Percentiles rank a stretch among this genome's conserved stretches.
Conservation (phyloP, 2,329 filamentous ascomycete species). For the Graphilbum fragrans region DNA sequence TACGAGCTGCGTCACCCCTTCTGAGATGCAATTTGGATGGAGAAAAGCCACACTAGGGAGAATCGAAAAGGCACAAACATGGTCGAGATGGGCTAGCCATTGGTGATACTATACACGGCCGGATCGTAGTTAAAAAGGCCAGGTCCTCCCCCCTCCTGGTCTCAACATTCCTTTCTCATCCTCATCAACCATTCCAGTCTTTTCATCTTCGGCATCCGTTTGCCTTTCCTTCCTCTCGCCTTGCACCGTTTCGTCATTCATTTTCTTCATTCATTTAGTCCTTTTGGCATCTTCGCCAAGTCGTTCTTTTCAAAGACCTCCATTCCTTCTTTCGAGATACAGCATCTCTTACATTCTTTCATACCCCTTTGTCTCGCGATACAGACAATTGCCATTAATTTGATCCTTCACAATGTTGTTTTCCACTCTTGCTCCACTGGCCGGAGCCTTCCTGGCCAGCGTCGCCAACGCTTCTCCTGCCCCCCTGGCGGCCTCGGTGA, state of each 20-base stretch:
- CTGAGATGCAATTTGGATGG: too few species aligned
- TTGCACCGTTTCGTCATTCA: background rate
- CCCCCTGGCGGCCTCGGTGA: background rate
- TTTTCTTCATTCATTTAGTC: background rate
- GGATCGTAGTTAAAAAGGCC: too few species aligned
- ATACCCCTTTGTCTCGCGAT: background rate
- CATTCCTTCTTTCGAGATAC: background rate
- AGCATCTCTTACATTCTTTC: background rate
- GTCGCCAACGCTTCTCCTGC: constrained; percentile 9
- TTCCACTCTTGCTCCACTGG: constrained; percentile 4
- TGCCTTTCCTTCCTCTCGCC: background rate
- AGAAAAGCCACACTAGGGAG: too few species aligned
- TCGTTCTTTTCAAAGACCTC: background rate
- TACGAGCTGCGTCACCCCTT: too few species aligned
- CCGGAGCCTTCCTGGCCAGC: constrained; percentile 8
- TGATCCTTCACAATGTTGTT: constrained; percentile 6
- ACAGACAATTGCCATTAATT: constrained; percentile 1
- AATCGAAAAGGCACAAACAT: too few species aligned
- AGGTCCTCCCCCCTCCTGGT: background rate
- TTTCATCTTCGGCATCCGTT: background rate
- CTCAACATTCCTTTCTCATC: background rate
- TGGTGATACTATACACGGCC: too few species aligned
- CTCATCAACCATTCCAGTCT: background rate
- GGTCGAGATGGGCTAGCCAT: too few species aligned
- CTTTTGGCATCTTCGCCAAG: background rate